Percentiles rank a stretch among this genome's conserved stretches.
These are phyloP conservation scores for Suillus clintonianus DNA, from an alignment of 768 basidiomycete genomes.

Conservation along the genomic window DNA sequence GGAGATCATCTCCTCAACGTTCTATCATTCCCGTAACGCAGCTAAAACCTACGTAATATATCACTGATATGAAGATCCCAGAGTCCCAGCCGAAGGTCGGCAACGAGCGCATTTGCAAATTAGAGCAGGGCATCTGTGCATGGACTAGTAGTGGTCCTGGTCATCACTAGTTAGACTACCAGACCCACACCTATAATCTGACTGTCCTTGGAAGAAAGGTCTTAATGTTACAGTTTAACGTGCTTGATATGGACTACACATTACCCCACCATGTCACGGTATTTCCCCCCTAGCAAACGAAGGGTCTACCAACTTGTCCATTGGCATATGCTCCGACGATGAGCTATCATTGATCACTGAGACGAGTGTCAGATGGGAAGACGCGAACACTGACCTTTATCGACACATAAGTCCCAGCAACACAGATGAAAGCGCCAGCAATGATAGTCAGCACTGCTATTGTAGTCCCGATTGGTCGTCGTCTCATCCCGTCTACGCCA, in stretches of 20 bases:
- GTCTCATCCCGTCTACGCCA: conserved; percentile 33
- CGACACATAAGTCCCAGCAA: conserved; percentile 54
- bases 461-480: conserved; percentile 33
- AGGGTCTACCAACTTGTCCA: conserved; percentile 47
- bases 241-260: neutral
- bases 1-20: neutral
- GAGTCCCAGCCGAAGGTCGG: neutral
- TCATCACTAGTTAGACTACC: neutral
- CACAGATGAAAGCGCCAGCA: conserved; percentile 53
- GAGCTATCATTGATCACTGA: conserved; percentile 32
- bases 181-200: neutral
- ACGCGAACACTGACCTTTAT: conserved; percentile 40
- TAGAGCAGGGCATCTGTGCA: no score
- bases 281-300: conserved; percentile 37
- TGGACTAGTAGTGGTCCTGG: neutral
- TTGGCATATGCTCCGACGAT: conserved; percentile 46
- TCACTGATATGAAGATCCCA: neutral
- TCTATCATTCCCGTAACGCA: neutral
- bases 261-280: neutral
- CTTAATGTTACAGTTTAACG: neutral
- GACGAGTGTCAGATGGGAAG: neutral
- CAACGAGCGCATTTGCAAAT: neutral
- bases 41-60: no score
- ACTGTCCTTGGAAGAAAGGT: neutral
- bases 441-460: conserved; percentile 46